Conservation (phyloP, 2,329 filamentous ascomycete species). For the Fusarium domesticum region DNA sequence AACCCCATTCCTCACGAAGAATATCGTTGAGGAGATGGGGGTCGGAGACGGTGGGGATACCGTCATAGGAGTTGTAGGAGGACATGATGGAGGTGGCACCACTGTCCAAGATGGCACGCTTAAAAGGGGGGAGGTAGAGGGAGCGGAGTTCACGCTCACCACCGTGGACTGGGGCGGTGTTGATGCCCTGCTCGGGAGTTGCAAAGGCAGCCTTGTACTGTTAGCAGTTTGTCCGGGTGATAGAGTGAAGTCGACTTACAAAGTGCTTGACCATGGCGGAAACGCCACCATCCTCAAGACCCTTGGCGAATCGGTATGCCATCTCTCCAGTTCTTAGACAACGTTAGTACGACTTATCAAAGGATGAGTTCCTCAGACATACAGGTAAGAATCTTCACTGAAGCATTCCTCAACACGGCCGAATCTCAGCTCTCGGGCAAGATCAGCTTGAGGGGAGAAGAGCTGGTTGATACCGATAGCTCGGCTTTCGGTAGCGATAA, state of each 20-base stretch:
- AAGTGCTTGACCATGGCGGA: constrained; percentile 75
- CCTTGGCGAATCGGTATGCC: constrained; percentile 54
- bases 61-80: constrained; percentile 72
- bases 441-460: constrained; percentile 67
- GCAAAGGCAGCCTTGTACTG: constrained; percentile 54
- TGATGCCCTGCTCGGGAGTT: constrained; percentile 68
- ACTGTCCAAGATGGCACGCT: constrained; percentile 67
- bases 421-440: constrained; percentile 68
- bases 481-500: constrained; percentile 63
- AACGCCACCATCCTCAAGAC: constrained; percentile 63
- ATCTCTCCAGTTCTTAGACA: constrained; percentile 56
- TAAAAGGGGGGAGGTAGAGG: constrained; percentile 59
- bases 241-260: constrained; percentile 34
- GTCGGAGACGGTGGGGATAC: constrained; percentile 64
- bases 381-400: constrained; percentile 65
- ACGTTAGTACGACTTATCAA: constrained; percentile 6
- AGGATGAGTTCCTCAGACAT: constrained; percentile 10
- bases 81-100: constrained; percentile 70
- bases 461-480: constrained; percentile 70
- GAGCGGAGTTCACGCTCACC: constrained; percentile 53
- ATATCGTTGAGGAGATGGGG: constrained; percentile 65
- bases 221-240: background rate
- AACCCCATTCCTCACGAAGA: constrained; percentile 69
- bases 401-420: constrained; percentile 73
- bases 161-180: constrained; percentile 58